Evolutionary conservation across 1,284 basidiomycete genomes (phyloP).

Genomic region (Flammula alnicola): DNA sequence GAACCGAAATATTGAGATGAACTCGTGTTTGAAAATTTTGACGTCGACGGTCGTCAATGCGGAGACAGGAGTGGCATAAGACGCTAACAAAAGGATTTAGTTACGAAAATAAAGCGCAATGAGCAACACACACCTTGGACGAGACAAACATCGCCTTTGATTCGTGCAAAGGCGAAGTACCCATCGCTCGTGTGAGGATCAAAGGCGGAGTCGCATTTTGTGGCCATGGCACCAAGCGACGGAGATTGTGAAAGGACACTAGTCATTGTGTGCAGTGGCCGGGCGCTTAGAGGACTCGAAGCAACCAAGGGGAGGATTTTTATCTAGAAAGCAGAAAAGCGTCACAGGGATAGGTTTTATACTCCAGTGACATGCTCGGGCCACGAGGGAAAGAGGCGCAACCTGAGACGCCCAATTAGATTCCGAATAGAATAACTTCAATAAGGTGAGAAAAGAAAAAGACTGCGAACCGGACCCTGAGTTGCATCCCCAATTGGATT

Average conservation of each 20-base stretch:
- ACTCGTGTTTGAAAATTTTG: conserved; percentile 61
- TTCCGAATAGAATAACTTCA: conserved; percentile 8
- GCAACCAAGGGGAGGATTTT: conserved; percentile 2
- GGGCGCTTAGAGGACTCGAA: conserved; percentile 6
- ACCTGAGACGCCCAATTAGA: conserved; percentile 23
- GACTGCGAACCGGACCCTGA: conserved; percentile 5
- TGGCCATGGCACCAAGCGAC: conserved; percentile 11
- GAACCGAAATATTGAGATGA: conserved; percentile 62
- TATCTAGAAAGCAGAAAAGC: conserved; percentile 1
- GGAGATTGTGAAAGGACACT: conserved; percentile 6
- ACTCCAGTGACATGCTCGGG: conserved; percentile 36
- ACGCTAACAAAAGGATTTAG: conserved; percentile 26
- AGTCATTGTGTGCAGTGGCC: conserved; percentile 10
- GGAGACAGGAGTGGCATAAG: conserved; percentile 34
- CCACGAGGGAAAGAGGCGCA: conserved; percentile 38
- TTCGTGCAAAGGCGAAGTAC: conserved; percentile 54
- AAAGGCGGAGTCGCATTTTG: conserved; percentile 3
- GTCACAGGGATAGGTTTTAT: conserved; percentile 26
- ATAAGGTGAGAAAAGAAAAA: conserved; percentile 14
- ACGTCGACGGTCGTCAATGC: conserved; percentile 45
- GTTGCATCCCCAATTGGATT: conserved; percentile 6
- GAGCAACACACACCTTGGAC: conserved; percentile 47
- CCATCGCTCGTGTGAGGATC: conserved; percentile 24
- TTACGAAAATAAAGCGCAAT: background rate
- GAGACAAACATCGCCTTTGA: conserved; percentile 49